Evolutionary conservation across 768 basidiomycete genomes (phyloP).

Genomic region (Phylloporus sp.): DNA sequence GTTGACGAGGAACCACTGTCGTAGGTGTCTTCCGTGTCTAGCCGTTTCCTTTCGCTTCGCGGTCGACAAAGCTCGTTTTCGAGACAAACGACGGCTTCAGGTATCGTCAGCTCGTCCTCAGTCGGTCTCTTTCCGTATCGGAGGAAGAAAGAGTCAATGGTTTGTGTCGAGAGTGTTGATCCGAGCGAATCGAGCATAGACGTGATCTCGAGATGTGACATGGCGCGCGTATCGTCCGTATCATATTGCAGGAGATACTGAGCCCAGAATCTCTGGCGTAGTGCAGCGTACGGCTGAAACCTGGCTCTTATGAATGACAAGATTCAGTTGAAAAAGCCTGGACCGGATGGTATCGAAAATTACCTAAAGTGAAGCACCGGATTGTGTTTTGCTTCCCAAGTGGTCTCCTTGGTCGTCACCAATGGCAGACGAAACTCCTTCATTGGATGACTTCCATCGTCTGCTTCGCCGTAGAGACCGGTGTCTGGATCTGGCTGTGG

Average conservation of each 20-base stretch:
- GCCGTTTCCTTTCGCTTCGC: slow-evolving; percentile 59
- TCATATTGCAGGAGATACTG: slow-evolving; percentile 90
- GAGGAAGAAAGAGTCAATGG: slow-evolving; percentile 79
- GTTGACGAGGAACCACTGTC: slow-evolving; percentile 52
- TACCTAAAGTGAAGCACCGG: slow-evolving; percentile 68
- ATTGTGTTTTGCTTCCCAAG: slow-evolving; percentile 69
- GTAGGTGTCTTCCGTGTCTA: slow-evolving; percentile 45
- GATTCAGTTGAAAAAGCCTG: slow-evolving; percentile 1
- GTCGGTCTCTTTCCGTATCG: slow-evolving; percentile 58
- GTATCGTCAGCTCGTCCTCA: slow-evolving; percentile 67
- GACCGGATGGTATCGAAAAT: neutral
- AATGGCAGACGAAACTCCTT: slow-evolving; percentile 67
- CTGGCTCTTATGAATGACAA: slow-evolving; percentile 57
- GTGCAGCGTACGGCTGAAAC: slow-evolving; percentile 91
- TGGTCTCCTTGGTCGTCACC: slow-evolving; percentile 51
- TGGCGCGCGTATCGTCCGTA: slow-evolving; percentile 65
- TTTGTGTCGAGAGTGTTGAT: slow-evolving; percentile 78
- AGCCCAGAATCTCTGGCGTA: slow-evolving; percentile 88
- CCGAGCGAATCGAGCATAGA: slow-evolving; percentile 97
- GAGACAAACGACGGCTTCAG: slow-evolving; percentile 78
- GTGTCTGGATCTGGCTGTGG: slow-evolving; percentile 58
- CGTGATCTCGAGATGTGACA: slow-evolving; percentile 83
- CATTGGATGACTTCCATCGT: slow-evolving; percentile 47
- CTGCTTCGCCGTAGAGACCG: slow-evolving; percentile 39
- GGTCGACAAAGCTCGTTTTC: slow-evolving; percentile 80